phyloP scores from a whole-genome alignment of 2,329 filamentous ascomycete genomes.

The Aspergillus terreus region DNA sequence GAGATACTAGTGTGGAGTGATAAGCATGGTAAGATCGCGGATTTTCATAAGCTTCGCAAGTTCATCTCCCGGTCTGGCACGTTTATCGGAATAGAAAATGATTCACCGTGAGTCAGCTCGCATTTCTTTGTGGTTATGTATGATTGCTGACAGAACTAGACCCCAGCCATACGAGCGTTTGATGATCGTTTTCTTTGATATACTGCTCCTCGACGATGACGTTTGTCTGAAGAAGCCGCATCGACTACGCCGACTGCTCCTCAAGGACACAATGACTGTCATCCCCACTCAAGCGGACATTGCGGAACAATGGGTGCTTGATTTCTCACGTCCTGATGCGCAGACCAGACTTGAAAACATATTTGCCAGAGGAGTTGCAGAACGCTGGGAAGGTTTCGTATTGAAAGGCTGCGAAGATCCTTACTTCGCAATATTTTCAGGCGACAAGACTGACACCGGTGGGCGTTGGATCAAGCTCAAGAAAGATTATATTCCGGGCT shows the following conservation, averaged over 20 bases:
- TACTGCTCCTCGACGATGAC: slow-evolving; percentile 56
- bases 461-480: slow-evolving; percentile 75
- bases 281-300: slow-evolving; percentile 63
- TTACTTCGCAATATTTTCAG: slow-evolving; percentile 61
- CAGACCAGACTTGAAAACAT: slow-evolving; percentile 55
- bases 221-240: slow-evolving; percentile 47
- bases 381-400: slow-evolving; percentile 72
- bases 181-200: slow-evolving; percentile 60
- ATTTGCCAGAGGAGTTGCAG: slow-evolving; percentile 65
- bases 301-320: slow-evolving; percentile 63
- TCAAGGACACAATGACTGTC: slow-evolving; percentile 54
- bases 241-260: slow-evolving; percentile 43
- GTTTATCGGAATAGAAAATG: slow-evolving; percentile 63
- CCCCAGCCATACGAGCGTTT: slow-evolving; percentile 54
- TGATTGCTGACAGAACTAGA: slow-evolving; percentile 24
- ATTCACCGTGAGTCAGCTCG: slow-evolving; percentile 57
- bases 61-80: slow-evolving; percentile 71
- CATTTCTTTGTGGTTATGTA: neutral
- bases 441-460: slow-evolving; percentile 23
- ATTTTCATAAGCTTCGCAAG: slow-evolving; percentile 79
- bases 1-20: slow-evolving; percentile 79
- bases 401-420: slow-evolving; percentile 72
- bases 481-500: slow-evolving; percentile 73
- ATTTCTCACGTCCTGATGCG: slow-evolving; percentile 57
- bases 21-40: slow-evolving; percentile 59